Base-by-base conservation (phyloP, 768 basidiomycete species). In the Kwoniella europaea region DNA sequence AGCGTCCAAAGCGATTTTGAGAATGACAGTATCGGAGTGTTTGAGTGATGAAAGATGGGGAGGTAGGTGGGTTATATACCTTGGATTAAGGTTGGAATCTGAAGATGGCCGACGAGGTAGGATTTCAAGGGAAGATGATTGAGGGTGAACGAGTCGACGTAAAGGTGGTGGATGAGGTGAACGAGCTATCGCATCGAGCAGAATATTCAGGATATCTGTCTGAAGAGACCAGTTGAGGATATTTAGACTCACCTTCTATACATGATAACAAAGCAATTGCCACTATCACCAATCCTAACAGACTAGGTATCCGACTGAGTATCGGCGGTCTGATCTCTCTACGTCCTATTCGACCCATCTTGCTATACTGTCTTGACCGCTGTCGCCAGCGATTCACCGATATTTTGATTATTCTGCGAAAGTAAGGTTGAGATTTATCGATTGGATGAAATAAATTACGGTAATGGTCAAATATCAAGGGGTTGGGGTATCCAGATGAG, bases 1-100 rank as follows among this genome's bases (percentile, higher is more conserved):
- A 35, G 5, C 90, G 54, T 89, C 78, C 29, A 77, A 71, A 55
- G 67, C 86, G 62, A 92, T 84, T 35, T 88, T 88, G 62, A 92
- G 86, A 29, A 91, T 88, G 81, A 92, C 89, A 10, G 88, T 88
- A 80, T 92, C 91, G 76, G 88, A 86, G 81, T 90, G 87, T 54
- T 86, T 88, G 50, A 92, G 87, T 41, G 85, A 85, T 62, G 86
- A 86, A 9, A 88, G 86, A 60, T 66, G 74, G 12, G 83, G 80
- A 61, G 82, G 73, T 16, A 79, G 69, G 41, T 63, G 80, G 75
- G 75, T 72, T 58, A 83, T 74, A 53, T 77, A 79, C 64, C 84
- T 86, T 82, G 84, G 86, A 73, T 77, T 82, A 65, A 83, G 74
- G 43, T 66, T 71, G 69, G 27, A 6, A 35, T 35, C 7, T 35